Evolutionary conservation across 805 yeast species (phyloP).

Genomic region (Yarrowia sp.): DNA sequence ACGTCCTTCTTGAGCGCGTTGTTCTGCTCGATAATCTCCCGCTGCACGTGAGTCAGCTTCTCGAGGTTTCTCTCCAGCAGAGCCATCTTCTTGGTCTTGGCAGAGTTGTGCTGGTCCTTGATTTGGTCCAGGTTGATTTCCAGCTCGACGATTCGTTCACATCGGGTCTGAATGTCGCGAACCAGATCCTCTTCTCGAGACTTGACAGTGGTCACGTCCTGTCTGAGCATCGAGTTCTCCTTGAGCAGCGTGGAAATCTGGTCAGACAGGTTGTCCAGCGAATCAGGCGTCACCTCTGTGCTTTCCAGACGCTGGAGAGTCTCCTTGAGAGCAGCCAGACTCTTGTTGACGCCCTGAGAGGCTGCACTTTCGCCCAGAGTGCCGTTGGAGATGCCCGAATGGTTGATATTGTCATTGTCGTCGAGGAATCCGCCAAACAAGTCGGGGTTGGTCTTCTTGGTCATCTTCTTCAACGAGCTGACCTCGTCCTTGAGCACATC

Average conservation of each 20-base stretch:
- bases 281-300: not conserved
- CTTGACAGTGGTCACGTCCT: conserved; percentile 39
- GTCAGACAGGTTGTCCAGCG: conserved; percentile 1
- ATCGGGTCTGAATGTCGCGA: conserved; percentile 48
- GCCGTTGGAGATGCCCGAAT: conserved; percentile 14
- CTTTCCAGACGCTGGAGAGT: conserved; percentile 3
- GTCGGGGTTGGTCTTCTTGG: conserved; percentile 1
- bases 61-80: conserved; percentile 65
- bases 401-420: conserved; percentile 35
- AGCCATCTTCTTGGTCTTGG: conserved; percentile 54
- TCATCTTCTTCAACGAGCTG: conserved; percentile 36
- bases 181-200: conserved; percentile 45
- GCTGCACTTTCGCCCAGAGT: conserved; percentile 28
- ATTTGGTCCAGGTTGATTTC: conserved; percentile 55
- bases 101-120: conserved; percentile 50
- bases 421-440: conserved; percentile 32
- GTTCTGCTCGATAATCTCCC: conserved; percentile 70
- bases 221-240: conserved; percentile 13
- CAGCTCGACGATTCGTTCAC: conserved; percentile 53
- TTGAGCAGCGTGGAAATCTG: conserved; percentile 13
- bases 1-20: conserved; percentile 63
- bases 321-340: conserved; percentile 14
- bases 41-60: conserved; percentile 63
- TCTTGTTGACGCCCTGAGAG: conserved; percentile 9
- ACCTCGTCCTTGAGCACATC: conserved; percentile 42